phyloP scores from a whole-genome alignment of 345 rosid species.

The Boechera divaricarpa region DNA sequence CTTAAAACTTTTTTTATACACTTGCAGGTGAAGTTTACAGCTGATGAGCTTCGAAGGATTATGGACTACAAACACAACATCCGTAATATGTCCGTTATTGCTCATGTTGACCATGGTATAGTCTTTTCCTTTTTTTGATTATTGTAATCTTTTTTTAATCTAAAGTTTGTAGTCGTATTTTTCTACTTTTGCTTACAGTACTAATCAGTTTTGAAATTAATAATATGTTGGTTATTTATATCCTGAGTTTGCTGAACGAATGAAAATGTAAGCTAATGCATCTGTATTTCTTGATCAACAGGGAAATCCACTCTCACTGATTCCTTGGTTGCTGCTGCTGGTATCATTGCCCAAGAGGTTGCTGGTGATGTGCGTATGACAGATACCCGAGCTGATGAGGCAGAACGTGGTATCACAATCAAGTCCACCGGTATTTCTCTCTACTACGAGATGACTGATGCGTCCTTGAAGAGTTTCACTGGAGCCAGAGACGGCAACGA shows the following conservation, averaged over 20 bases:
- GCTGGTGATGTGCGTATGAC: constrained; percentile 97
- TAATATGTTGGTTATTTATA: background rate
- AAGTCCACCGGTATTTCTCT: constrained; percentile 90
- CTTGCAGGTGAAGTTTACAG: constrained; percentile 46
- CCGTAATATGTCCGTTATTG: constrained; percentile 49
- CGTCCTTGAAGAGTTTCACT: constrained; percentile 57
- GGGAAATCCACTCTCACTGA: constrained; percentile 89
- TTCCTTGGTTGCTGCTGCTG: constrained; percentile 95
- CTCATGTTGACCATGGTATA: constrained; percentile 48
- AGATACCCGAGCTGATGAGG: constrained; percentile 84
- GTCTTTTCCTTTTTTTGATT: background rate
- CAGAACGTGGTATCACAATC: constrained; percentile 87
- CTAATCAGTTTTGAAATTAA: background rate
- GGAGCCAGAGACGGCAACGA: constrained; percentile 75
- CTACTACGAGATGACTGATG: constrained; percentile 69
- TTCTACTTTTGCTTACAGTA: too few relatives aligned
- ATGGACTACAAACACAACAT: constrained; percentile 46
- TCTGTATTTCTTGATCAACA: constrained; percentile 17
- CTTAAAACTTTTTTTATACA: background rate
- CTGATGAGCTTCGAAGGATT: constrained; percentile 48
- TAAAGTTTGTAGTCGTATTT: too few relatives aligned
- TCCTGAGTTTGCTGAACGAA: background rate
- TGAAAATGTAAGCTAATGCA: background rate
- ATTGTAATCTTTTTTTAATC: background rate
- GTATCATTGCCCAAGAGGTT: constrained; percentile 86